A percentile compares a stretch with the other conserved stretches of the same genome.
Conservation (phyloP, 2,329 filamentous ascomycete species). For the Phaeophleospora eucalypticola region DNA sequence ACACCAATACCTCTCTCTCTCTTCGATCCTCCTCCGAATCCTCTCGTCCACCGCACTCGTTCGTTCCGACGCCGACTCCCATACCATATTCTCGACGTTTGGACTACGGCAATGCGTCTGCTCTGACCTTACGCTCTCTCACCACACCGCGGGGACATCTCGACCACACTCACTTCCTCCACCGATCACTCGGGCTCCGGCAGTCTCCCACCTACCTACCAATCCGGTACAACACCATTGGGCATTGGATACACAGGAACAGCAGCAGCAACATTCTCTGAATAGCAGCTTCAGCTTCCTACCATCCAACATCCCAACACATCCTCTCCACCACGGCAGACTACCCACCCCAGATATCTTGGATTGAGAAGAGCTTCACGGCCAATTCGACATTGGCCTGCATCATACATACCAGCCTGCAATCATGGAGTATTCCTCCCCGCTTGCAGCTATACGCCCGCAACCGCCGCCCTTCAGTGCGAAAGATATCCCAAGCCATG, state of each 20-base stretch:
- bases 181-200: background rate
- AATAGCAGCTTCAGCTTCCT: background rate
- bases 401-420: constrained; percentile 12
- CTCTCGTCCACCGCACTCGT: too few relatives aligned
- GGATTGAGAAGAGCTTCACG: background rate
- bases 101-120: background rate
- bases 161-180: background rate
- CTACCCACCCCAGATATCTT: background rate
- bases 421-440: constrained; percentile 87
- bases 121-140: background rate
- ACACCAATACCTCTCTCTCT: background rate
- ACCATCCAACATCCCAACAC: background rate
- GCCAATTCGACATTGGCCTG: background rate
- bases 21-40: background rate
- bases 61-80: too few relatives aligned
- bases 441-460: constrained; percentile 86
- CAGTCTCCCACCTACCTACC: background rate
- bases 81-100: too few relatives aligned
- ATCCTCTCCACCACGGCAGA: background rate
- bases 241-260: background rate
- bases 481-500: constrained; percentile 48
- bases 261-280: background rate
- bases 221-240: too few relatives aligned
- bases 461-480: constrained; percentile 61
- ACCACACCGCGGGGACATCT: too few relatives aligned